Percentiles rank a stretch among this genome's conserved stretches.
phyloP scores from a whole-genome alignment of 306 rosid genomes.

The Trifolium subterraneum region DNA sequence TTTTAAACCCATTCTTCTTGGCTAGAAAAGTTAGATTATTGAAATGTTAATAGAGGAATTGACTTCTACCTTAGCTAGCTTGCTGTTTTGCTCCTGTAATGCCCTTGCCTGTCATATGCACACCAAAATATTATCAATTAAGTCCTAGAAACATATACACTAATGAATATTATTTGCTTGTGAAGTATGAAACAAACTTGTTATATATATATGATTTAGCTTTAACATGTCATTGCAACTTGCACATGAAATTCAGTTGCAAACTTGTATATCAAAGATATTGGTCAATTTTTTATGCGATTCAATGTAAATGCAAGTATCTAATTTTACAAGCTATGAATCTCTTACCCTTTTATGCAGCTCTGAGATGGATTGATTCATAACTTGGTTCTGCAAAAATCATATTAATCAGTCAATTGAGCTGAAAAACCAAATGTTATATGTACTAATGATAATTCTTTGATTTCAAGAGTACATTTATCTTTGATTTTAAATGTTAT shows the following conservation, averaged over 20 bases:
- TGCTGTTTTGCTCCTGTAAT: conserved; percentile 71
- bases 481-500: not conserved
- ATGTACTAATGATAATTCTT: not conserved
- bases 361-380: conserved; percentile 73
- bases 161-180: not conserved
- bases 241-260: not conserved
- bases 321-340: no score
- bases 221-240: not conserved
- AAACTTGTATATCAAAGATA: not conserved
- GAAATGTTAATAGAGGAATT: conserved; percentile 7
- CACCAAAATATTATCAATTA: conserved; percentile 28
- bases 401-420: conserved; percentile 4
- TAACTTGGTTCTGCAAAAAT: conserved; percentile 75
- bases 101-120: conserved; percentile 65
- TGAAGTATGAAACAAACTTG: not conserved
- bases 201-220: not conserved
- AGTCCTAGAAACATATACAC: no score
- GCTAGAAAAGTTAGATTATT: not conserved
- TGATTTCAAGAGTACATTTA: not conserved
- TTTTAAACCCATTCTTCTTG: not conserved
- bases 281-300: not conserved
- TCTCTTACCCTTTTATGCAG: conserved; percentile 75
- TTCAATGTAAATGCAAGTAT: not conserved
- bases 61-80: conserved; percentile 64
- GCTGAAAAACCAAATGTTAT: not conserved